A percentile compares a stretch with the other conserved stretches of the same genome.
These are phyloP conservation scores for Talaromyces sp. DNA, from an alignment of 2,329 filamentous ascomycete genomes.

Conservation along the genomic window DNA sequence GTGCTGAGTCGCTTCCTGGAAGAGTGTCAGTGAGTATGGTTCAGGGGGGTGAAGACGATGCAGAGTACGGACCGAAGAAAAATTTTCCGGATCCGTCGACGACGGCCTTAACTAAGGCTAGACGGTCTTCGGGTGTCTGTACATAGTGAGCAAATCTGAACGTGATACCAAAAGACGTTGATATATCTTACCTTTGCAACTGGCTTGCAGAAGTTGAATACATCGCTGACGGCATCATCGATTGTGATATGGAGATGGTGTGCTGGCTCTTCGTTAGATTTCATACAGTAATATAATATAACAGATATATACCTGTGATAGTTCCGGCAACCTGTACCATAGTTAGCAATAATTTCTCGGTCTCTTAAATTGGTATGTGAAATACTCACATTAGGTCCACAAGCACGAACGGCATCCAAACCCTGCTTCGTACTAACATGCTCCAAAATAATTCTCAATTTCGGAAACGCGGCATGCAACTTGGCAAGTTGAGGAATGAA, in stretches of 20 bases:
- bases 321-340: conserved; percentile 48
- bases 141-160: background rate
- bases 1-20: conserved; percentile 62
- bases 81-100: conserved; percentile 56
- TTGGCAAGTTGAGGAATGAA: conserved; percentile 77
- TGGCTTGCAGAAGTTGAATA: conserved; percentile 78
- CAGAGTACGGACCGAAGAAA: conserved; percentile 56
- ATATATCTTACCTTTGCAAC: conserved; percentile 53
- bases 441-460: conserved; percentile 59
- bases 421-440: conserved; percentile 86
- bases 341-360: background rate
- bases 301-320: conserved; percentile 56
- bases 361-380: background rate
- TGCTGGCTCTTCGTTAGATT: conserved; percentile 39
- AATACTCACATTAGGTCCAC: conserved; percentile 60
- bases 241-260: conserved; percentile 80
- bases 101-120: conserved; percentile 65
- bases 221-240: conserved; percentile 67
- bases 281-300: background rate
- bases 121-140: conserved; percentile 63
- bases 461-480: conserved; percentile 72
- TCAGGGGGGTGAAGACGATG: background rate
- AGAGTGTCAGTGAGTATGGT: conserved; percentile 21
- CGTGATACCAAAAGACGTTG: background rate
- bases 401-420: conserved; percentile 70